Conservation (phyloP, 2,329 filamentous ascomycete genomes). For the Ophiostoma sp. region DNA sequence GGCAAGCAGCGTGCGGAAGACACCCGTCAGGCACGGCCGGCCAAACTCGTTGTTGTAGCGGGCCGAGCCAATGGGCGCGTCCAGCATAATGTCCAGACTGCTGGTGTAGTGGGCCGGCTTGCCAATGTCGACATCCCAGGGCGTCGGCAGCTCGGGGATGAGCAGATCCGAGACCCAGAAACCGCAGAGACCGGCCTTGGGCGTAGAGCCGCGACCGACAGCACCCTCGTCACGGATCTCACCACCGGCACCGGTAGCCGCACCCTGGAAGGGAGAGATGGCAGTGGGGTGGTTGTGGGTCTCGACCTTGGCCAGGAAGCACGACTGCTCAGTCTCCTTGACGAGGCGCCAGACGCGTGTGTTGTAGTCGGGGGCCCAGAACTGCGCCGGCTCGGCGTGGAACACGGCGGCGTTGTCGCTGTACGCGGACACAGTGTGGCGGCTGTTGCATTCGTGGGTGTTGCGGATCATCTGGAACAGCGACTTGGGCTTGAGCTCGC, state of each 20-base stretch:
- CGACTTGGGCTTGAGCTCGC: constrained; percentile 68
- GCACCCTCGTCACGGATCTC: constrained; percentile 95
- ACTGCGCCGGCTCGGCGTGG: constrained; percentile 62
- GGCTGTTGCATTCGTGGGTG: constrained; percentile 76
- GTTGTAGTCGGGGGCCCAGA: constrained; percentile 82
- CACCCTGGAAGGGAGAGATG: constrained; percentile 86
- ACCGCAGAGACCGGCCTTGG: constrained; percentile 85
- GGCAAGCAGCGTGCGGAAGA: constrained; percentile 84
- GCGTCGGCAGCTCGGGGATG: constrained; percentile 74
- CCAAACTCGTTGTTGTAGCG: constrained; percentile 98
- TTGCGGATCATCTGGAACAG: constrained; percentile 96
- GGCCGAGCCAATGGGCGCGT: constrained; percentile 90
- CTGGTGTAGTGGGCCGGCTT: constrained; percentile 89
- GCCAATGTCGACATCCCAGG: constrained; percentile 89
- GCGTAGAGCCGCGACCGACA: constrained; percentile 84
- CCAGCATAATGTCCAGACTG: constrained; percentile 94
- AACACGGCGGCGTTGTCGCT: constrained; percentile 97
- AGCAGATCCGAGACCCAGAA: constrained; percentile 94
- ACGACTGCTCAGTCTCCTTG: constrained; percentile 70
- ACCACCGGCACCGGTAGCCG: constrained; percentile 89
- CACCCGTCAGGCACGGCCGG: constrained; percentile 78
- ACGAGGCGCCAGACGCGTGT: constrained; percentile 84
- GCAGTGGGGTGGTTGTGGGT: constrained; percentile 97
- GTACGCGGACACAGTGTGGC: constrained; percentile 89
- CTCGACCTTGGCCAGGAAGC: constrained; percentile 84